Base-by-base conservation (phyloP, 2,329 filamentous ascomycete genomes). In the Aspergillus uvarum region DNA sequence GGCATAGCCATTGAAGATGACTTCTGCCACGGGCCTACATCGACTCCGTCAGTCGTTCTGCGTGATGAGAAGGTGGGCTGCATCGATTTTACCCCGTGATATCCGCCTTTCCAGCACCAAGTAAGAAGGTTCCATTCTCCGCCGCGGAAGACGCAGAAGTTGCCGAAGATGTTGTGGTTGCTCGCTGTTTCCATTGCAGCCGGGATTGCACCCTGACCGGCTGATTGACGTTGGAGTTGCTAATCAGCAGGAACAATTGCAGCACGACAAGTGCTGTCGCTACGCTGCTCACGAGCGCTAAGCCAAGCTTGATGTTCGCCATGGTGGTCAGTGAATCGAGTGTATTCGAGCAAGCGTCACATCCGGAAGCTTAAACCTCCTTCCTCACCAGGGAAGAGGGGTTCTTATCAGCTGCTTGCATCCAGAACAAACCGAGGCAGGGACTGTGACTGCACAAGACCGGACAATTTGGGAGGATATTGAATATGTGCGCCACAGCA, bases 1-100 rank as follows among this genome's bases (percentile, higher is more conserved):
- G 32, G 94, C 94, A 79, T 97, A 97, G 62, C 93, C 93, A 83
- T 94, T 95, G 72, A 97, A 84, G 69, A 92, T 92, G 71, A 97
- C 85, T 75, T 97, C 92, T 22, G 96, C 92, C 12, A 96, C 91
- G 0, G 92, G 92, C 2, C 90, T 86, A 63, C 16, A 38, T 2
- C 3, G 53, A 10, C 51, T 44, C 56, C 56, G 52, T 44, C 24
- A 44, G 19, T 12, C 21, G 47, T 26, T 6, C 22, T 32, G 38
- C 5, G 38, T 32, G n/a, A 51, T 21, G 8, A 26, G 14, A 12
- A 31, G 38, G 22, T 14, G 48, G 31, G 16, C 35, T 54, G 58
- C 53, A 38, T 29, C 21, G 62, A 12, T 8, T 65, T 26, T 80
- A 87, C 83, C 88, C 88, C 52, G 88, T 91, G 66, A 91, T 88